Conservation (phyloP, 306 rosid genomes). For the Dalbergia cochinchinensis region DNA sequence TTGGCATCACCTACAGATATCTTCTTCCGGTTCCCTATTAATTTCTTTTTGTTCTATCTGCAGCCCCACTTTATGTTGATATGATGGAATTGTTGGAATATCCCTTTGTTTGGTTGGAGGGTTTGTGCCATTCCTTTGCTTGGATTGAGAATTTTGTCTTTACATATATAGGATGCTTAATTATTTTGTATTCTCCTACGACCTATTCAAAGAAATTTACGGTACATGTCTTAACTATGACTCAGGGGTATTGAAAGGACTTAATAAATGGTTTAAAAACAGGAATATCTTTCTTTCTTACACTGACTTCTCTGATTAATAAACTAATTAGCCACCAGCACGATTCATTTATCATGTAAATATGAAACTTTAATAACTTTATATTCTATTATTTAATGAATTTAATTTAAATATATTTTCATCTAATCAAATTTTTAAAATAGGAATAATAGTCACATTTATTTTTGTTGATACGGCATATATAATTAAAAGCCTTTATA, state of each 20-base stretch:
- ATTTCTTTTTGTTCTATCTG: not conserved
- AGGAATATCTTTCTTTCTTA: constrained; percentile 26
- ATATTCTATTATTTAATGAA: no score
- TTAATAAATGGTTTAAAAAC: constrained; percentile 8
- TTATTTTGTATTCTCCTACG: constrained; percentile 17
- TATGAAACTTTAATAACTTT: constrained; percentile 6
- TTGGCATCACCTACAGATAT: not conserved
- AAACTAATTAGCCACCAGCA: constrained; percentile 1
- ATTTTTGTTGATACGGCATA: no score
- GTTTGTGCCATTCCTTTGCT: constrained; percentile 19
- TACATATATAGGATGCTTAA: not conserved
- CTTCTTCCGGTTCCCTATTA: not conserved
- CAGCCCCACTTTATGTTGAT: not conserved
- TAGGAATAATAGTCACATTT: no score
- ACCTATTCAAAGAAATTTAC: constrained; percentile 24
- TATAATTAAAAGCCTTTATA: no score
- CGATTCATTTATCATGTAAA: not conserved
- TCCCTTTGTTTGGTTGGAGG: constrained; percentile 37
- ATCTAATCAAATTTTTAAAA: no score
- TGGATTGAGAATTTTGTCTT: not conserved
- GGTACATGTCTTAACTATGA: not conserved
- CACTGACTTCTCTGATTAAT: constrained; percentile 10
- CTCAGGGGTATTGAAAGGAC: constrained; percentile 22
- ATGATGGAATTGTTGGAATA: constrained; percentile 17
- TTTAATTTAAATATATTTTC: no score